A percentile compares a stretch with the other conserved stretches of the same genome.
These are phyloP conservation scores for Kregervanrija delftensis DNA, from an alignment of 805 yeast species.

Conservation along the genomic window DNA sequence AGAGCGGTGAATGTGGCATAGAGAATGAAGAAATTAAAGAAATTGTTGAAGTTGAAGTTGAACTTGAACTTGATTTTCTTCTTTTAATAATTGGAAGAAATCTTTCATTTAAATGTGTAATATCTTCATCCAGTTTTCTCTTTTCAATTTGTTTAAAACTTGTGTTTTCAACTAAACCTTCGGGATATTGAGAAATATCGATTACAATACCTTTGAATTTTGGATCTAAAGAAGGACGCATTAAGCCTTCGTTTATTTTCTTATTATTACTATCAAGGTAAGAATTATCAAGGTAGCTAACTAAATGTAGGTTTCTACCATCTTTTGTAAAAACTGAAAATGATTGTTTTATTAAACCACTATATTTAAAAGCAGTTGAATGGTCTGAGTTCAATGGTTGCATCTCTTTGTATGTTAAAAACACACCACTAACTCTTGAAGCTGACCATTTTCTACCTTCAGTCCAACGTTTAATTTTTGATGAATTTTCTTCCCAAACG, in stretches of 20 bases:
- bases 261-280: conserved; percentile 14
- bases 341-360: conserved; percentile 61
- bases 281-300: conserved; percentile 36
- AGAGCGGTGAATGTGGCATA: not conserved
- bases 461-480: conserved; percentile 74
- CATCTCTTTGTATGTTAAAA: conserved; percentile 58
- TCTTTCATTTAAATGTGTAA: no score
- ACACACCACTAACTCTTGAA: conserved; percentile 58
- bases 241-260: conserved; percentile 12
- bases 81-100: no score
- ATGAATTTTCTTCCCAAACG: conserved; percentile 66
- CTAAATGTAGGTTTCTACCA: conserved; percentile 51
- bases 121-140: no score
- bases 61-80: not conserved
- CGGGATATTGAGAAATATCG: conserved; percentile 19
- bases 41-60: not conserved
- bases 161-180: not conserved
- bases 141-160: no score
- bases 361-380: conserved; percentile 35
- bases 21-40: not conserved
- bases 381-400: conserved; percentile 28
- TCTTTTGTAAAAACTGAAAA: conserved; percentile 49
- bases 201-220: conserved; percentile 22
- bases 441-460: conserved; percentile 74
- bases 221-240: conserved; percentile 41